Conservation (phyloP, 805 yeast species). For the Candida broadrunensis region DNA sequence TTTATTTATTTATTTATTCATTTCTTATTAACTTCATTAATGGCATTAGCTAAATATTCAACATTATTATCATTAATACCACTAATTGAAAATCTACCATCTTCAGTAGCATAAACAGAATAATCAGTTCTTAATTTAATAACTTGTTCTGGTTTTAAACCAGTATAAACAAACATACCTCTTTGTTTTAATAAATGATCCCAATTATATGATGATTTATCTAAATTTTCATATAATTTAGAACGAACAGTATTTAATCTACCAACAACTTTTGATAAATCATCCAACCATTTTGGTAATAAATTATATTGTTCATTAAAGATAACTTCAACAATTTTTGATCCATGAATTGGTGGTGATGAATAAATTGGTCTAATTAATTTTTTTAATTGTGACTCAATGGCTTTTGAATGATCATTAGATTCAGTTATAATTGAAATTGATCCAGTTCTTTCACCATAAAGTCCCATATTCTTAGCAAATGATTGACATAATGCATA, state of each 20-base stretch:
- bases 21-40: conserved; percentile 46
- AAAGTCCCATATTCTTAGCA: conserved; percentile 49
- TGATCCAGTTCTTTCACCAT: conserved; percentile 70
- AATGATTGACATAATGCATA: conserved; percentile 51
- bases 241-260: conserved; percentile 74
- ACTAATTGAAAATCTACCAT: conserved; percentile 89
- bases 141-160: conserved; percentile 70
- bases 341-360: conserved; percentile 93
- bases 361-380: conserved; percentile 85
- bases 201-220: conserved; percentile 70
- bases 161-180: conserved; percentile 97
- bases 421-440: conserved; percentile 61
- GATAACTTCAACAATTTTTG: conserved; percentile 80
- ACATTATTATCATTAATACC: conserved; percentile 83
- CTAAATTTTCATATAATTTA: conserved; percentile 59
- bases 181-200: conserved; percentile 82
- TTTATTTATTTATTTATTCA: too few relatives aligned
- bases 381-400: conserved; percentile 79
- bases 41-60: conserved; percentile 64
- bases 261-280: conserved; percentile 74
- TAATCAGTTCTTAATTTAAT: conserved; percentile 63
- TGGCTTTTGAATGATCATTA: conserved; percentile 47
- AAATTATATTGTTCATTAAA: conserved; percentile 50
- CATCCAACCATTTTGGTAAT: conserved; percentile 72
- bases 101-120: conserved; percentile 81